Conservation (phyloP, 768 basidiomycete species). For the Amanita jacksonii region DNA sequence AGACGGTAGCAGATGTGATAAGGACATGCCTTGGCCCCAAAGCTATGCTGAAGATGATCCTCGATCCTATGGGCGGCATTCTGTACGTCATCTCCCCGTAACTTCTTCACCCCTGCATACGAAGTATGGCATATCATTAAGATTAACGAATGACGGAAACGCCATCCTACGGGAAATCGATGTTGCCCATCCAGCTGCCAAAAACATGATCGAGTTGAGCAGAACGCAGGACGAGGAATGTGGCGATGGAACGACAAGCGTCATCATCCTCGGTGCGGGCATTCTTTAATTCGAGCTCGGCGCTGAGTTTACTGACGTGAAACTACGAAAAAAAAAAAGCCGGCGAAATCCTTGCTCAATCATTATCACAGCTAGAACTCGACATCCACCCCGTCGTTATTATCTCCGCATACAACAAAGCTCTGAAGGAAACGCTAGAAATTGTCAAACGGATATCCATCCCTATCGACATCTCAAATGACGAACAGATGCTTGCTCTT, state of each 20-base stretch:
- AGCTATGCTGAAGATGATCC: slow-evolving; percentile 99
- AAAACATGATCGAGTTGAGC: slow-evolving; percentile 98
- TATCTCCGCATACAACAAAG: slow-evolving; percentile 96
- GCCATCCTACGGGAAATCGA: slow-evolving; percentile 98
- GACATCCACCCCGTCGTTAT: slow-evolving; percentile 99
- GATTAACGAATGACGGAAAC: slow-evolving; percentile 97
- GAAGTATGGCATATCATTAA: slow-evolving; percentile 19
- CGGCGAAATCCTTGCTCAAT: slow-evolving; percentile 95
- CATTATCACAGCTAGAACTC: slow-evolving; percentile 85
- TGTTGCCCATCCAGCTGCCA: slow-evolving; percentile 97
- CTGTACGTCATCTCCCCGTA: slow-evolving; percentile 42
- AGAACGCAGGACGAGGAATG: slow-evolving; percentile 98
- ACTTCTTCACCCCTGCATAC: slow-evolving; percentile 6
- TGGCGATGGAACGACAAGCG: slow-evolving; percentile 96
- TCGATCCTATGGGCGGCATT: slow-evolving; percentile 99
- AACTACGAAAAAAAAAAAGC: too few species aligned
- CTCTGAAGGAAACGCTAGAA: slow-evolving; percentile 83
- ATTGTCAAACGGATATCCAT: slow-evolving; percentile 83
- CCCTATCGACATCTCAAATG: slow-evolving; percentile 80
- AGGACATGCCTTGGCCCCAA: slow-evolving; percentile 95
- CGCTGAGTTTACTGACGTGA: background rate
- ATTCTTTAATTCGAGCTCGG: background rate
- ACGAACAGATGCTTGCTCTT: slow-evolving; percentile 87
- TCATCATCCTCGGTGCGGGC: slow-evolving; percentile 85
- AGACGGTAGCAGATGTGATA: slow-evolving; percentile 98